These are phyloP conservation scores for Kluyveromyces sp. DNA, from an alignment of 1,139 yeast species.

Conservation along the genomic window DNA sequence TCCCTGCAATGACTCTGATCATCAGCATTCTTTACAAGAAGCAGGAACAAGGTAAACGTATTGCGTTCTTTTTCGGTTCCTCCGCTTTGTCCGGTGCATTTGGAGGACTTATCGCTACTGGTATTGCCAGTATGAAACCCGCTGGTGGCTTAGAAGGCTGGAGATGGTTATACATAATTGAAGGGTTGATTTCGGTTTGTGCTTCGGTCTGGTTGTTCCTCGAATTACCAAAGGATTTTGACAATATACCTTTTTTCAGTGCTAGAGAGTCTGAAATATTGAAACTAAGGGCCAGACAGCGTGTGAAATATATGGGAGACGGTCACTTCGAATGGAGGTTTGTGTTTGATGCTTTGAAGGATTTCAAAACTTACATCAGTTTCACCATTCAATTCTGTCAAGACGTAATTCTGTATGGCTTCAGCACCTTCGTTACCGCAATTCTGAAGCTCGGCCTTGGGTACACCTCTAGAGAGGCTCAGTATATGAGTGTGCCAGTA, in stretches of 20 bases:
- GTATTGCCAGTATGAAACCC: slow-evolving; percentile 12
- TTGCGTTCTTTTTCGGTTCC: slow-evolving; percentile 34
- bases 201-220: slow-evolving; percentile 31
- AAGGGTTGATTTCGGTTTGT: slow-evolving; percentile 34
- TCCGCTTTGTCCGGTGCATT: slow-evolving; percentile 34
- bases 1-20: slow-evolving; percentile 35
- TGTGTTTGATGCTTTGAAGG: slow-evolving; percentile 31
- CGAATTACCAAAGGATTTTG: slow-evolving; percentile 40
- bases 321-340: slow-evolving; percentile 30
- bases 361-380: slow-evolving; percentile 33
- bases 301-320: slow-evolving; percentile 30
- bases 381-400: slow-evolving; percentile 36
- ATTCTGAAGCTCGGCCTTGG: slow-evolving; percentile 36
- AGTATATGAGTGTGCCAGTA: slow-evolving; percentile 38
- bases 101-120: slow-evolving; percentile 39
- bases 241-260: slow-evolving; percentile 36
- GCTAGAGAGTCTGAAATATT: slow-evolving; percentile 35
- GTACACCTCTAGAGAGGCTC: slow-evolving; percentile 33
- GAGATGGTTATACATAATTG: slow-evolving; percentile 38
- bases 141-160: slow-evolving; percentile 32
- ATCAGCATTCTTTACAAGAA: slow-evolving; percentile 34
- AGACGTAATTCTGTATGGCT: slow-evolving; percentile 36
- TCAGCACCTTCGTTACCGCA: slow-evolving; percentile 37
- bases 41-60: slow-evolving; percentile 35
- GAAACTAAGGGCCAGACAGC: slow-evolving; percentile 27